These are phyloP conservation scores for Pseudovirgaria hyperparasitica DNA, from an alignment of 2,329 filamentous ascomycete genomes.

Conservation along the genomic window DNA sequence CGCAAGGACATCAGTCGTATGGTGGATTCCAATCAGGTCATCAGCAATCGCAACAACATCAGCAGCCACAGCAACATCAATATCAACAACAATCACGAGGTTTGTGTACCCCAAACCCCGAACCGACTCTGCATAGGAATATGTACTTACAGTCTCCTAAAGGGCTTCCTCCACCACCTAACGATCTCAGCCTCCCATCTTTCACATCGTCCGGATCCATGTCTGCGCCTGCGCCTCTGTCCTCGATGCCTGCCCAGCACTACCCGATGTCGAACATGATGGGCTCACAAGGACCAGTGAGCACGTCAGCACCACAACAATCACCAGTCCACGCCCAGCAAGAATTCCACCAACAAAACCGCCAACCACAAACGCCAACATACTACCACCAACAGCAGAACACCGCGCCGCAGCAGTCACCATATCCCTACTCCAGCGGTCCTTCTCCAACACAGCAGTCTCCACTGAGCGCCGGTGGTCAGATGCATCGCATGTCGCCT, in stretches of 20 bases:
- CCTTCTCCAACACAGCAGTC: constrained; percentile 37
- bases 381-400: constrained; percentile 49
- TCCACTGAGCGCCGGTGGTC: constrained; percentile 33
- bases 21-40: constrained; percentile 33
- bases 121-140: constrained; percentile 38
- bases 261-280: constrained; percentile 36
- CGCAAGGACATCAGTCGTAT: constrained; percentile 46
- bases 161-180: constrained; percentile 52
- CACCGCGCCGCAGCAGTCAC: constrained; percentile 35
- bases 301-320: constrained; percentile 23
- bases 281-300: constrained; percentile 27
- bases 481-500: constrained; percentile 40
- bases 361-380: constrained; percentile 46
- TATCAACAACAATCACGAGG: constrained; percentile 15
- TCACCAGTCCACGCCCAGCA: constrained; percentile 49
- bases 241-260: constrained; percentile 28
- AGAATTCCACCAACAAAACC: constrained; percentile 32
- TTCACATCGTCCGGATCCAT: constrained; percentile 48
- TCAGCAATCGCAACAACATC: constrained; percentile 8
- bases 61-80: constrained; percentile 3
- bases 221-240: constrained; percentile 37
- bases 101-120: constrained; percentile 42
- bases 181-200: constrained; percentile 52
- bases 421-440: constrained; percentile 36
- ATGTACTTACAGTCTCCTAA: constrained; percentile 50